Conservation (phyloP, 2,329 filamentous ascomycete genomes). For the Penicillium italicum region DNA sequence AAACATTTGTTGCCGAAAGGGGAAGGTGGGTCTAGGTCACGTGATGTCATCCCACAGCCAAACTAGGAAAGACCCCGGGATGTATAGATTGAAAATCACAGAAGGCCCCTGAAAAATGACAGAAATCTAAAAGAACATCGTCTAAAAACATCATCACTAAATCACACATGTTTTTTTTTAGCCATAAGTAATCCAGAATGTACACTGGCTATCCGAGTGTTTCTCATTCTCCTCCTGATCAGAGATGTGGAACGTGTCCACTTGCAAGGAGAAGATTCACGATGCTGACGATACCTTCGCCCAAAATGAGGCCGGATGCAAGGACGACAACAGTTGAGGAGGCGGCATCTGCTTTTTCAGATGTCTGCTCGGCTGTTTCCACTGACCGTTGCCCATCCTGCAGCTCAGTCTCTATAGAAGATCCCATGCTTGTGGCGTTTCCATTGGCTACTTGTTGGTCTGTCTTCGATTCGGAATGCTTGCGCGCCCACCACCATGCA, state of each 20-base stretch:
- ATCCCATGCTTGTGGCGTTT: not conserved
- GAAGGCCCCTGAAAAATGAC: not conserved
- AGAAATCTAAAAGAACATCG: not conserved
- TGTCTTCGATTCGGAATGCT: constrained; percentile 22
- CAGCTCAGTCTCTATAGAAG: constrained; percentile 1
- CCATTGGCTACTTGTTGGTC: not conserved
- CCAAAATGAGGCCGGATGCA: constrained; percentile 83
- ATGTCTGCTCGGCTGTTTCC: constrained; percentile 41
- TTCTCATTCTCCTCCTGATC: constrained; percentile 8
- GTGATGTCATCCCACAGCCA: no score
- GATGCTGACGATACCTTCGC: constrained; percentile 89
- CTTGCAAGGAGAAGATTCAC: constrained; percentile 81
- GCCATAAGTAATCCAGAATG: not conserved
- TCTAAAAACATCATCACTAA: not conserved
- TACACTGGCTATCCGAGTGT: not conserved
- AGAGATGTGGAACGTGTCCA: constrained; percentile 69
- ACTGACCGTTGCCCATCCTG: not conserved
- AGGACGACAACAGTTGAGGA: constrained; percentile 76
- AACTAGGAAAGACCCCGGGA: no score
- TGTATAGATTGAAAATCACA: not conserved
- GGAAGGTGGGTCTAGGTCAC: no score
- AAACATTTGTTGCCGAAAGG: no score
- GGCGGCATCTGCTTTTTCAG: constrained; percentile 33
- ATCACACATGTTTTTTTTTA: not conserved
- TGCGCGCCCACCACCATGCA: constrained; percentile 72